These are phyloP conservation scores for Rostrohypoxylon terebratum DNA, from an alignment of 495 filamentous ascomycete genomes.

Conservation along the genomic window DNA sequence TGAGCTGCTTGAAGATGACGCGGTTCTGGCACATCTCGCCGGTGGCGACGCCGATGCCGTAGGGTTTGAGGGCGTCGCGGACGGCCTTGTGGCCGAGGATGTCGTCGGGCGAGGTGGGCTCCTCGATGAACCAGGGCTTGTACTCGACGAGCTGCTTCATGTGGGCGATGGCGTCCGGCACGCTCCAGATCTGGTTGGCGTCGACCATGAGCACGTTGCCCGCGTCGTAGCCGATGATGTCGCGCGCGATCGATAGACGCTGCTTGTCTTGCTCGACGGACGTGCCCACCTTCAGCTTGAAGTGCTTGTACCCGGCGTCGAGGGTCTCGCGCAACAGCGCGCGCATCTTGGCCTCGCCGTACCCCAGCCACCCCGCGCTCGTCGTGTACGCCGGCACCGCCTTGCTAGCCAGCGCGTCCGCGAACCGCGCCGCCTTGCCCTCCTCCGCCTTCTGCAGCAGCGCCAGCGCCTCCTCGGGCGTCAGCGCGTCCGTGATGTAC, in stretches of 20 bases:
- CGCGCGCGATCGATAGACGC: slow-evolving; percentile 78
- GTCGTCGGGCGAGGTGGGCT: slow-evolving; percentile 95
- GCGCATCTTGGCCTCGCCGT: slow-evolving; percentile 86
- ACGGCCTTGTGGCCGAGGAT: slow-evolving; percentile 89
- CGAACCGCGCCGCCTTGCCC: slow-evolving; percentile 73
- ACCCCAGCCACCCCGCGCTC: slow-evolving; percentile 93
- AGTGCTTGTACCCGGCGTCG: slow-evolving; percentile 81
- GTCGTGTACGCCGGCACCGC: slow-evolving; percentile 95
- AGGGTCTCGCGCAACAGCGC: slow-evolving; percentile 76
- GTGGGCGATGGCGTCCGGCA: slow-evolving; percentile 89
- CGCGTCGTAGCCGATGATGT: slow-evolving; percentile 85
- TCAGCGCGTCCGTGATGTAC: slow-evolving; percentile 94
- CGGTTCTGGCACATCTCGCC: slow-evolving; percentile 98
- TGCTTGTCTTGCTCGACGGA: slow-evolving; percentile 75
- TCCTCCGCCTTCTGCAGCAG: slow-evolving; percentile 71
- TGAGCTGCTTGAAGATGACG: slow-evolving; percentile 92
- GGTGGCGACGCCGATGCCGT: slow-evolving; percentile 87
- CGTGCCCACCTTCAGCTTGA: slow-evolving; percentile 91
- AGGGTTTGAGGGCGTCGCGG: slow-evolving; percentile 77
- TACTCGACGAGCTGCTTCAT: slow-evolving; percentile 86
- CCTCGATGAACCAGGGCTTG: slow-evolving; percentile 97
- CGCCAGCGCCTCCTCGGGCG: slow-evolving; percentile 82
- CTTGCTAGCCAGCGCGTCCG: slow-evolving; percentile 73
- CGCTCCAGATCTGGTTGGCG: slow-evolving; percentile 95
- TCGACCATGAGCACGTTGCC: slow-evolving; percentile 95